Percentiles rank a stretch among this genome's conserved stretches.
Evolutionary conservation across 2,329 filamentous ascomycete species (phyloP).

Genomic region (Epichloe aotearoae): DNA sequence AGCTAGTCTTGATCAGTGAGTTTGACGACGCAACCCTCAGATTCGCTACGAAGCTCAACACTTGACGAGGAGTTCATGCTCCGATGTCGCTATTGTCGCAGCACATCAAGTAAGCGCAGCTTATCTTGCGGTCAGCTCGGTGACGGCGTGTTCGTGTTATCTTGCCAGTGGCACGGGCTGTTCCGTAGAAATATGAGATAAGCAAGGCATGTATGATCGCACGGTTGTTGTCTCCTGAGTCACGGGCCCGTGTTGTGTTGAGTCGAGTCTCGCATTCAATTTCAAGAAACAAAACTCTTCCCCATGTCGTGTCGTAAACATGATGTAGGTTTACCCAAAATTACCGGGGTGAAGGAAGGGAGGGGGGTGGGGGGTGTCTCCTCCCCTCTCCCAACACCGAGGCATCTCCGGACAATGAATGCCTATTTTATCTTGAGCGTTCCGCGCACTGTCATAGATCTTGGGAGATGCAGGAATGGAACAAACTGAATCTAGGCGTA

Average conservation of each 20-base stretch:
- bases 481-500: background rate
- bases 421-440: background rate
- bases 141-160: slow-evolving; percentile 2
- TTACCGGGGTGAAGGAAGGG: no score
- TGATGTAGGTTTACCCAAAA: no score
- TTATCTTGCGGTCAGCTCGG: slow-evolving; percentile 6
- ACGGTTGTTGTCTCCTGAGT: background rate
- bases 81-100: background rate
- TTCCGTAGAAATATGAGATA: background rate
- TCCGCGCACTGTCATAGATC: background rate
- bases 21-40: background rate
- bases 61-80: background rate
- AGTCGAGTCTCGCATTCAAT: background rate
- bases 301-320: no score
- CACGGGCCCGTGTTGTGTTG: background rate
- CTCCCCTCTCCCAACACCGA: background rate
- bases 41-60: no score
- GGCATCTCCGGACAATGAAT: background rate
- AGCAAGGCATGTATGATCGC: background rate
- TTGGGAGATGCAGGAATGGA: background rate
- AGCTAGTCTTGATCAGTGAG: background rate
- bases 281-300: background rate
- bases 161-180: background rate
- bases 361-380: no score
- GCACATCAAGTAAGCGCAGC: background rate